Evolutionary conservation across 257 asterid species (phyloP), one percentile per base, ranked within the genome.

Genomic region (Thymus quinquecostatus): DNA sequence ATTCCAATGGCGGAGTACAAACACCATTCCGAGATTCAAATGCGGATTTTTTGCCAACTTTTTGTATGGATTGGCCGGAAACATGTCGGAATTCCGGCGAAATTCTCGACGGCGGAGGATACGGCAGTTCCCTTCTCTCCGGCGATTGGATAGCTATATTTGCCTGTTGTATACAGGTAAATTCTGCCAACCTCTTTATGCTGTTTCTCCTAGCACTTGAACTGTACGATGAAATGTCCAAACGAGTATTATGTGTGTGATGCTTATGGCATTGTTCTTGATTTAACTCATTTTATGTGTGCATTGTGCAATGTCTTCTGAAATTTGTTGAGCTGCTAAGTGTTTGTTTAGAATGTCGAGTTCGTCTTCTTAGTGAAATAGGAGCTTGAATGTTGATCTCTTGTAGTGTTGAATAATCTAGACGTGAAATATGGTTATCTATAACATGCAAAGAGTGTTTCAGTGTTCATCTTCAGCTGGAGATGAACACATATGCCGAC

Each of bases 21-120:
- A 12, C 47, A 29, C 47, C 47, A 41, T 30, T 41, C 0, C 27
- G 41, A 40, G 47, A 47, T 10, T 49, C 45, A 14, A 5, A 45
- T 38, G 43, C 73, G 45, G 28, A 74, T 0, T 55, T 55, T 12
- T 54, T 12, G 67, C 60, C n/a, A 51, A 7, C 56, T 29, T 36
- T 49, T 75, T 60, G 32, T 4, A 34, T 21, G 51, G 0, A 53
- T 29, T 60, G 54, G 40, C 49, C 47, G 71, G 71, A 54, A 28
- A 69, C 53, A 69, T 62, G 75, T 51, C 57, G 5, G 13, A 34
- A 32, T 33, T 68, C 54, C 66, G 71, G 79, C 71, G 14, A 27
- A 29, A 34, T 33, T 55, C 60, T 1, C 45, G 11, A 27, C 59
- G 69, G 79, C 45, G 69, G 69, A 43, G 8, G 73, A 28, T 36